Evolutionary conservation across 306 rosid species (phyloP), one percentile per base, ranked within the genome.

Genomic region (Astragalus glycyphyllos): DNA sequence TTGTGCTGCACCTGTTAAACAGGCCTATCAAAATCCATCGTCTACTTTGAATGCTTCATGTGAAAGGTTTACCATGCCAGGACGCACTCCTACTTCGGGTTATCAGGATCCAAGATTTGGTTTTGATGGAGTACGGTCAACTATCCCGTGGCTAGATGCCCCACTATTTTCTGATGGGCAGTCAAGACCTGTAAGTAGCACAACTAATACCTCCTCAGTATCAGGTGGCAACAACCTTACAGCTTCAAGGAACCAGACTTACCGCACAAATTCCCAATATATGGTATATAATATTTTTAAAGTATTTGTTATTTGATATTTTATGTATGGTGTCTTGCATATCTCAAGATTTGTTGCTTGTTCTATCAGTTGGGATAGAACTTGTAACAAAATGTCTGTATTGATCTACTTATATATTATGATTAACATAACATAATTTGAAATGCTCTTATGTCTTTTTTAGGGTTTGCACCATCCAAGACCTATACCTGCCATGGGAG

Each of bases 381-480:
- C 16, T 34, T 26, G 3, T 3, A 26, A 2, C 31, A 26, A 26
- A 1, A 26, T 26, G 4, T 26, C 31, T 54, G 20, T 16, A 17
- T 12, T 13, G 2, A 34, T 35, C 8, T 49, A 26, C 62, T 57
- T 7, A 48, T 11, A 11, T 17, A 31, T 31, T 59, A 1, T 41
- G 14, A n/a, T n/a, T n/a, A n/a, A n/a, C 11, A 4, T 42, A 3
- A 49, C 8, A 38, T 16, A 49, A 49, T 41, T 35, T 70, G 13
- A n/a, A n/a, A 12, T 45, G 11, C 8, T 3, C 42, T n/a, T n/a
- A 4, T 55, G 4, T 16, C 45, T 45, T 8, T 41, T 0, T 0
- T 47, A 93, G 98, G 97, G 97, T n/a, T 74, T 88, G 84, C 97
- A 87, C 59, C 96, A 90, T 55, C 96, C 97, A 8, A 88, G 96